Evolutionary conservation across 1,284 basidiomycete genomes (phyloP).

Genomic region (Gymnopus androsaceus): DNA sequence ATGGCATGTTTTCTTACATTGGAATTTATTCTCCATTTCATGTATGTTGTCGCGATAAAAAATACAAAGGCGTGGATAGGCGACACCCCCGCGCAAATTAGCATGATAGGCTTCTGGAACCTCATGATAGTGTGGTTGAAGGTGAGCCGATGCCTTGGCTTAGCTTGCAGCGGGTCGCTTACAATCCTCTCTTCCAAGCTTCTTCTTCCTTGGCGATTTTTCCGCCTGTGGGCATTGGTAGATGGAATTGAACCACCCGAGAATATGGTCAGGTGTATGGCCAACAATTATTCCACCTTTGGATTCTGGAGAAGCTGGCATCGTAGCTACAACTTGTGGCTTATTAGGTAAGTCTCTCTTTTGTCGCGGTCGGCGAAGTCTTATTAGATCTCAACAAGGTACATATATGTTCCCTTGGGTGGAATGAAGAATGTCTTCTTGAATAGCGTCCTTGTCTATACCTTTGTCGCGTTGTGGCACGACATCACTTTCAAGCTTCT

Average conservation of each 20-base stretch:
- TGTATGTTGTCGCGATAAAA: slow-evolving; percentile 98
- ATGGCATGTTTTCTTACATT: slow-evolving; percentile 76
- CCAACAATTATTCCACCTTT: slow-evolving; percentile 94
- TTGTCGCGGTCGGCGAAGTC: not conserved
- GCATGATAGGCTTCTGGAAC: slow-evolving; percentile 98
- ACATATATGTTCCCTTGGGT: slow-evolving; percentile 94
- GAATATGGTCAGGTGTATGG: slow-evolving; percentile 98
- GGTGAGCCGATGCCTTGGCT: slow-evolving; percentile 47
- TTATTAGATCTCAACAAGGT: slow-evolving; percentile 48
- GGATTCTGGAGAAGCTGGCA: slow-evolving; percentile 99
- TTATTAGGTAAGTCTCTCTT: slow-evolving; percentile 83
- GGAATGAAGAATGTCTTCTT: slow-evolving; percentile 68
- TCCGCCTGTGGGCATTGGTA: slow-evolving; percentile 90
- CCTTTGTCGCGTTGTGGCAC: slow-evolving; percentile 99
- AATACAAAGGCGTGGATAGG: slow-evolving; percentile 78
- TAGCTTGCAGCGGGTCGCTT: not conserved
- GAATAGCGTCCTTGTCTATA: slow-evolving; percentile 84
- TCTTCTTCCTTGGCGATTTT: slow-evolving; percentile 97
- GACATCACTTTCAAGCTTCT: slow-evolving; percentile 88
- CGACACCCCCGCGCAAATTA: slow-evolving; percentile 78
- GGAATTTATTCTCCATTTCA: slow-evolving; percentile 91
- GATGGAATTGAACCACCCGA: slow-evolving; percentile 95
- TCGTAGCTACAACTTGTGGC: slow-evolving; percentile 95
- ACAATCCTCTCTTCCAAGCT: no score
- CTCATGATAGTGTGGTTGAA: slow-evolving; percentile 96